These are phyloP conservation scores for Magnaporthales sp. DNA, from an alignment of 2,329 filamentous ascomycete species.

Conservation along the genomic window DNA sequence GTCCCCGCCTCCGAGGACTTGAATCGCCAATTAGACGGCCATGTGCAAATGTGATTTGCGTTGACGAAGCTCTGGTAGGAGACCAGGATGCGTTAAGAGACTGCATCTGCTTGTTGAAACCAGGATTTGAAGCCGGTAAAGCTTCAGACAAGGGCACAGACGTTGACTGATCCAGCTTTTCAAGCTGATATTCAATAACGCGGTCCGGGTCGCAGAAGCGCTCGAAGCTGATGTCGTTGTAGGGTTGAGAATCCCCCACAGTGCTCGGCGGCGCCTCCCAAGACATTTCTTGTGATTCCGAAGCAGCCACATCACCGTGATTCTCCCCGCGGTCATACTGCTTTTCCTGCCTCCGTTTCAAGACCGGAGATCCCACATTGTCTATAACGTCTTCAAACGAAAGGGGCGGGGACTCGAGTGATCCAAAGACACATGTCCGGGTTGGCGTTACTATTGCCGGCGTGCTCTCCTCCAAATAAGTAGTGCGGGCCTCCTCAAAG, in stretches of 20 bases:
- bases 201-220: not conserved
- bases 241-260: constrained; percentile 46
- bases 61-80: not conserved
- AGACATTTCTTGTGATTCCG: constrained; percentile 17
- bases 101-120: not conserved
- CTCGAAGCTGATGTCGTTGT: constrained; percentile 13
- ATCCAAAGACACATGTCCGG: not conserved
- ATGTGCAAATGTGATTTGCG: not conserved
- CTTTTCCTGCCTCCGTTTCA: constrained; percentile 4
- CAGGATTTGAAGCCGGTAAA: not conserved
- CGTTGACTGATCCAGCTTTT: not conserved
- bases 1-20: not conserved
- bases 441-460: not conserved
- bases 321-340: not conserved
- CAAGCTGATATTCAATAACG: not conserved
- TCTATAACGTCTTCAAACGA: constrained; percentile 22
- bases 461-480: not conserved
- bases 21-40: not conserved
- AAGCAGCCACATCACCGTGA: constrained; percentile 9
- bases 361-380: constrained; percentile 17
- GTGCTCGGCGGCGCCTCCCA: constrained; percentile 38
- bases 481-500: constrained; percentile 26
- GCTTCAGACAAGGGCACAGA: not conserved
- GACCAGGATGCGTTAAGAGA: not conserved
- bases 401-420: constrained; percentile 15